Percentiles rank a stretch among this genome's conserved stretches.
Evolutionary conservation across 2,329 filamentous ascomycete genomes (phyloP).

Genomic region (Arthrobotrys entomopaga): DNA sequence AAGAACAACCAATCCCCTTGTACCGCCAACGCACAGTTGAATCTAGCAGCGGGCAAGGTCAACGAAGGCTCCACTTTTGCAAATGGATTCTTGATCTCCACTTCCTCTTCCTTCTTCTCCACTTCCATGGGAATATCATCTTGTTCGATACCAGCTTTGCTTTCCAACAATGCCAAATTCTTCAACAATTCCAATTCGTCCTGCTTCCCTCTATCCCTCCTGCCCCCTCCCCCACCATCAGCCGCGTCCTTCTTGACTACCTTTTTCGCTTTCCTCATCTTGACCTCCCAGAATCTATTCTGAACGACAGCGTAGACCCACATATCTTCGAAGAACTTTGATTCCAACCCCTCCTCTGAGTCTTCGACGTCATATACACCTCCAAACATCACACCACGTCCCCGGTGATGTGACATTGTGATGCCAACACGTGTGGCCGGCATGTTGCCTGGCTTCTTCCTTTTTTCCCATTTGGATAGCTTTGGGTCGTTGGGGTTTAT

Average conservation of each 20-base stretch:
- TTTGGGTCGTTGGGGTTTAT: constrained; percentile 64
- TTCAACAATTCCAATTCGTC: constrained; percentile 90
- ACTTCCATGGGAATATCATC: constrained; percentile 62
- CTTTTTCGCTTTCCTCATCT: constrained; percentile 77
- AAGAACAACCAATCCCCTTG: constrained; percentile 94
- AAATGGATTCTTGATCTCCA: constrained; percentile 67
- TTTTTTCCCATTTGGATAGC: constrained; percentile 76
- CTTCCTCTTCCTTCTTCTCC: constrained; percentile 66
- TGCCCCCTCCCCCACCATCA: constrained; percentile 67
- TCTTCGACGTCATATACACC: constrained; percentile 93
- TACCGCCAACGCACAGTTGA: constrained; percentile 89
- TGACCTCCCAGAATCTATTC: constrained; percentile 90
- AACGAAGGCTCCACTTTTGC: constrained; percentile 68
- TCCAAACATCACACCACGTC: constrained; percentile 90
- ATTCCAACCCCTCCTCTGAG: constrained; percentile 93
- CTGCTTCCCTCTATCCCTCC: constrained; percentile 81
- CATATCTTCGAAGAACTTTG: constrained; percentile 92
- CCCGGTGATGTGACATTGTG: constrained; percentile 94
- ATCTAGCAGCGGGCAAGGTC: constrained; percentile 88
- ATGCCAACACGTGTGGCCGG: constrained; percentile 84
- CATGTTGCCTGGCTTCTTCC: constrained; percentile 90
- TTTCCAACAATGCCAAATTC: constrained; percentile 86
- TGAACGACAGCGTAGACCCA: constrained; percentile 95
- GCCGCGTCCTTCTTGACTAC: constrained; percentile 71
- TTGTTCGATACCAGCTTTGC: constrained; percentile 67